These are phyloP conservation scores for Blastomyces parvus DNA, from an alignment of 2,329 filamentous ascomycete genomes.

Conservation along the genomic window DNA sequence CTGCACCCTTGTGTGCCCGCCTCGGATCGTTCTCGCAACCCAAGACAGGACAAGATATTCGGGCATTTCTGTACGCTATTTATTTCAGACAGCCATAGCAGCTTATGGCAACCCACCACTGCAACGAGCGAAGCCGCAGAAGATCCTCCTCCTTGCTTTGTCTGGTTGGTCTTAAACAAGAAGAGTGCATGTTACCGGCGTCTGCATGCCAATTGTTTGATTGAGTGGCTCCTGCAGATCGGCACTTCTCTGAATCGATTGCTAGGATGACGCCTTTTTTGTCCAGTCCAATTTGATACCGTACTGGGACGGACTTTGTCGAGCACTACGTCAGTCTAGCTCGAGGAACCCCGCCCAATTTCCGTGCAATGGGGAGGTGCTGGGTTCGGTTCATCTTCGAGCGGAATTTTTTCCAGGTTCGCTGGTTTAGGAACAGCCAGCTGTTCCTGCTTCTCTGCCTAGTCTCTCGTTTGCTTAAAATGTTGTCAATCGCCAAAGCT, in stretches of 20 bases:
- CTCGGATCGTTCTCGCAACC: background rate
- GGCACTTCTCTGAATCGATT: constrained; percentile 1
- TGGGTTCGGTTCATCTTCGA: background rate
- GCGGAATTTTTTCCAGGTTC: background rate
- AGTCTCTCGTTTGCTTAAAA: background rate
- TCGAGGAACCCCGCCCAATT: background rate
- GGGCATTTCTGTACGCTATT: background rate
- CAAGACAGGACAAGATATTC: background rate
- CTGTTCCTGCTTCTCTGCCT: background rate
- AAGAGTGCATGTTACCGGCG: background rate
- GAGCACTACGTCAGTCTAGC: background rate
- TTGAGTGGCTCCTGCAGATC: background rate
- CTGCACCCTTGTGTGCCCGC: background rate
- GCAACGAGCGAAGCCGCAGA: background rate
- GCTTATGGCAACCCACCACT: background rate
- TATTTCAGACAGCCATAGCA: background rate
- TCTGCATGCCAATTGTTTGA: background rate
- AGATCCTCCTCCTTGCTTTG: background rate
- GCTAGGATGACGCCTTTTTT: background rate
- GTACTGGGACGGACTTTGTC: background rate
- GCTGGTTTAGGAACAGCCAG: background rate
- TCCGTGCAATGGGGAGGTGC: background rate
- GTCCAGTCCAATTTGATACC: background rate
- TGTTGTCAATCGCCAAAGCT: background rate
- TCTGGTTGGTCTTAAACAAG: background rate